Evolutionary conservation across 441 rosid genomes (phyloP), one percentile per base, ranked within the genome.

Genomic region (Adansonia madagascariensis): DNA sequence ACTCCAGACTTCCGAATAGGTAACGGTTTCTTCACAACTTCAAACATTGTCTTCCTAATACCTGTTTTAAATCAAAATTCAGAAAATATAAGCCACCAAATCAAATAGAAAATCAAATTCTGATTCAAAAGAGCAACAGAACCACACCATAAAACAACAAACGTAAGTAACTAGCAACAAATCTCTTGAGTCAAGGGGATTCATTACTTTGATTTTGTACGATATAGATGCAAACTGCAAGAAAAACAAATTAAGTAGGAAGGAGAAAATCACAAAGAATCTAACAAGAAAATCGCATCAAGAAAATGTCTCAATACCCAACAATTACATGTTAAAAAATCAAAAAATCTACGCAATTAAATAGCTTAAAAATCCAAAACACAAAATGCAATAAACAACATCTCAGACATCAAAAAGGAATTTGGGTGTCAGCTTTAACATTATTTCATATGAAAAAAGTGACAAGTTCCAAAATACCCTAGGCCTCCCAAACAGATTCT

Each of bases 1-100:
- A 75, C 95, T 49, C 95, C 98, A 81, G 84, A 81, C 80, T 86
- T 91, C 60, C 92, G 86, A 47, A 60, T 41, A 75, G 74, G 77
- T 77, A 82, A 71, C n/a, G 90, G 92, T 77, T 88, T 82, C 77
- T 85, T 88, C 75, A 75, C 87, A 77, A 82, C 97, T 82, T 97
- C 99, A 60, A 83, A 65, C 86, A 93, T 87, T 82, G 89, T 84
- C 85, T 80, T 89, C 75, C 85, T 82, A 61, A 92, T 77, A 78
- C 99, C 99, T 94, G 88, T 62, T 61, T 69, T 75, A 81, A 82
- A 77, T 77, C 56, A 73, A 66, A 73, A 73, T 69, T 76, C 61
- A 83, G 71, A 70, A 80, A 68, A 67, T 50, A 73, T 81, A 74
- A 22, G 47, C 44, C 77, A 61, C 41, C 20, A 17, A 47, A 52